A percentile compares a stretch with the other conserved stretches of the same genome.
Evolutionary conservation across 225 moss, liverwort and hornwort genomes (phyloP).

Genomic region (Asterella californica): DNA sequence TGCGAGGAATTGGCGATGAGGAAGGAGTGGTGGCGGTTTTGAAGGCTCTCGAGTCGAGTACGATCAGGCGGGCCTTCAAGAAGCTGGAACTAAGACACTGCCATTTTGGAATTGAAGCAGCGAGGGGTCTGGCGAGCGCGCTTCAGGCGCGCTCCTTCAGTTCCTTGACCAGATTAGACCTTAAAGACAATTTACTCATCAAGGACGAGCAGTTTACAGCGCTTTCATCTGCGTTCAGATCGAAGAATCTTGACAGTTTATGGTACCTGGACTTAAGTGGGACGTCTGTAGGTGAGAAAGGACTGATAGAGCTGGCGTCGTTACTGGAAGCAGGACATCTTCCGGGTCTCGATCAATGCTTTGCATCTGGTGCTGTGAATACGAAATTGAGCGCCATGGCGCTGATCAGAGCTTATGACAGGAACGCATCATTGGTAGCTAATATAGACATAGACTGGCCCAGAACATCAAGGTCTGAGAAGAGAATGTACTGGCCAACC

Average conservation of each 20-base stretch:
- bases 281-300: conserved; percentile 20
- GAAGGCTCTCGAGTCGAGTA: conserved; percentile 10
- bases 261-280: conserved; percentile 17
- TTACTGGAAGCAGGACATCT: conserved; percentile 21
- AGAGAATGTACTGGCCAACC: conserved; percentile 18
- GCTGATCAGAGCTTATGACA: conserved; percentile 19
- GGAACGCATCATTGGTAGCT: conserved; percentile 8
- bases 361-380: not conserved
- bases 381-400: conserved; percentile 14
- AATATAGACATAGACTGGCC: conserved; percentile 25
- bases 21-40: conserved; percentile 14
- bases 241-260: conserved; percentile 7
- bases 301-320: conserved; percentile 18
- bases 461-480: conserved; percentile 2
- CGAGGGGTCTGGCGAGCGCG: conserved; percentile 6
- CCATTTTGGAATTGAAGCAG: conserved; percentile 6
- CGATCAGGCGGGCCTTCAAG: conserved; percentile 14
- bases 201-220: conserved; percentile 14
- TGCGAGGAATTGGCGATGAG: conserved; percentile 23
- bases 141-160: conserved; percentile 1
- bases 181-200: conserved; percentile 4
- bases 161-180: conserved; percentile 16
- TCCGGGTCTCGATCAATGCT: conserved; percentile 18
- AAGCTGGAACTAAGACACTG: conserved; percentile 17
- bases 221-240: conserved; percentile 11